These are phyloP conservation scores for Pseudogymnoascus sp. DNA, from an alignment of 2,329 filamentous ascomycete genomes.

Conservation along the genomic window DNA sequence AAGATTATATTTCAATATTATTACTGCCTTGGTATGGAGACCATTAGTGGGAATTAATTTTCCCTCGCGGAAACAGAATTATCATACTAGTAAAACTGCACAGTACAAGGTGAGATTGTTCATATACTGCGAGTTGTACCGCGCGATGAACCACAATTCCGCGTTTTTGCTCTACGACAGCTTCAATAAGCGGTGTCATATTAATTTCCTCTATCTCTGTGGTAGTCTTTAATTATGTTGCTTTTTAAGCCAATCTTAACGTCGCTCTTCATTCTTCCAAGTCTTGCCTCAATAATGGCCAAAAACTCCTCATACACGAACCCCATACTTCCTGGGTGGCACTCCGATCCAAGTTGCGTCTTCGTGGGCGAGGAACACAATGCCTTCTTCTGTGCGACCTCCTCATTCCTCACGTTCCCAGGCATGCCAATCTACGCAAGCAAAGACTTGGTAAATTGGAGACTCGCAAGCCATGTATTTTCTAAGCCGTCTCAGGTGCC, in stretches of 20 bases:
- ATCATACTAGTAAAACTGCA: neutral
- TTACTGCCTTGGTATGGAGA: neutral
- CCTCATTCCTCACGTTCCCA: slow-evolving; percentile 46
- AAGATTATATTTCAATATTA: neutral
- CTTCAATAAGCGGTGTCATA: neutral
- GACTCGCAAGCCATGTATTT: slow-evolving; percentile 35
- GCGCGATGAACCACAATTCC: neutral
- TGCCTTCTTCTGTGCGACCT: slow-evolving; percentile 46
- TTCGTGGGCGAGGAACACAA: slow-evolving; percentile 33
- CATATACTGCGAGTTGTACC: neutral
- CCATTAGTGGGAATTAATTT: neutral
- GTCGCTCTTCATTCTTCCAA: neutral
- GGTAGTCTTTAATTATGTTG: neutral
- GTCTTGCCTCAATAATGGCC: neutral
- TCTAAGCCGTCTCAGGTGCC: slow-evolving; percentile 35
- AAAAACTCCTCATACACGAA: slow-evolving; percentile 26
- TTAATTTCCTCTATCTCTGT: neutral
- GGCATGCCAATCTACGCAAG: slow-evolving; percentile 47
- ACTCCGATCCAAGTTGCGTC: slow-evolving; percentile 43
- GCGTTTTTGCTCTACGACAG: neutral
- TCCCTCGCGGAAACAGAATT: neutral
- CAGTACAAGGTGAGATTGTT: neutral
- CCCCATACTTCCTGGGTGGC: slow-evolving; percentile 43
- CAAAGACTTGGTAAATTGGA: slow-evolving; percentile 45
- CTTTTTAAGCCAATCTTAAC: neutral